These are phyloP conservation scores for Camillea tinctor DNA, from an alignment of 2,329 filamentous ascomycete genomes.

Conservation along the genomic window DNA sequence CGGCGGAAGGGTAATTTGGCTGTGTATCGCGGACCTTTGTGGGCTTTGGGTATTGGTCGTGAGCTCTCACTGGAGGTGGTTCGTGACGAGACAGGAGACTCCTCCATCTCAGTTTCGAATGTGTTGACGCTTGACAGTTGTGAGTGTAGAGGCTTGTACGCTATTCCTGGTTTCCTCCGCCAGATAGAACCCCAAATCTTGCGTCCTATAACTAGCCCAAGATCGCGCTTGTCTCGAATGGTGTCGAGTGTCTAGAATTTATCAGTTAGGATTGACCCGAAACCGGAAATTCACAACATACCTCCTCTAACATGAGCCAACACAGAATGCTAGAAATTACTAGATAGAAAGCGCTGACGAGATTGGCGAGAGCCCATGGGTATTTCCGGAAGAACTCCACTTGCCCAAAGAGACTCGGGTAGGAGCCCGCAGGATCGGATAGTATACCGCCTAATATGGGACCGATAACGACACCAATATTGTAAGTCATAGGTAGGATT, in stretches of 20 bases:
- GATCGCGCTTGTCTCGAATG: slow-evolving; percentile 40
- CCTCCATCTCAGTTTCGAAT: slow-evolving; percentile 25
- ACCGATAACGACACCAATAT: slow-evolving; percentile 61
- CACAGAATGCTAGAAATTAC: slow-evolving; percentile 42
- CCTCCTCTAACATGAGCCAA: slow-evolving; percentile 53
- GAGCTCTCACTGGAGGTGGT: slow-evolving; percentile 13
- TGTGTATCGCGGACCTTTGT: slow-evolving; percentile 39
- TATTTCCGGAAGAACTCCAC: slow-evolving; percentile 46
- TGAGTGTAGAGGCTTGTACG: slow-evolving; percentile 37
- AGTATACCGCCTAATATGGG: slow-evolving; percentile 50
- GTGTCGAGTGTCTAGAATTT: slow-evolving; percentile 45
- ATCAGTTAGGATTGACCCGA: slow-evolving; percentile 3
- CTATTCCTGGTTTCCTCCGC: slow-evolving; percentile 19
- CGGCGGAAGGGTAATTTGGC: slow-evolving; percentile 50
- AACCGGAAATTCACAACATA: slow-evolving; percentile 16
- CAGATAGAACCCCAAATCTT: slow-evolving; percentile 33
- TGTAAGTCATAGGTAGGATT: slow-evolving; percentile 67
- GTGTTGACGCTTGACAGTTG: slow-evolving; percentile 27
- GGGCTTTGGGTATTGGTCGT: slow-evolving; percentile 6
- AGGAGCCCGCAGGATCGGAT: slow-evolving; percentile 44
- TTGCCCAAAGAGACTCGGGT: slow-evolving; percentile 45
- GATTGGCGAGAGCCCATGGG: slow-evolving; percentile 55
- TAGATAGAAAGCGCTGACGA: slow-evolving; percentile 51
- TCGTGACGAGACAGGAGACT: slow-evolving; percentile 25
- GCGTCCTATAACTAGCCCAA: slow-evolving; percentile 41